Base-by-base conservation (phyloP, 1,284 basidiomycete species). In the Austroboletus olivaceoglutinosus region DNA sequence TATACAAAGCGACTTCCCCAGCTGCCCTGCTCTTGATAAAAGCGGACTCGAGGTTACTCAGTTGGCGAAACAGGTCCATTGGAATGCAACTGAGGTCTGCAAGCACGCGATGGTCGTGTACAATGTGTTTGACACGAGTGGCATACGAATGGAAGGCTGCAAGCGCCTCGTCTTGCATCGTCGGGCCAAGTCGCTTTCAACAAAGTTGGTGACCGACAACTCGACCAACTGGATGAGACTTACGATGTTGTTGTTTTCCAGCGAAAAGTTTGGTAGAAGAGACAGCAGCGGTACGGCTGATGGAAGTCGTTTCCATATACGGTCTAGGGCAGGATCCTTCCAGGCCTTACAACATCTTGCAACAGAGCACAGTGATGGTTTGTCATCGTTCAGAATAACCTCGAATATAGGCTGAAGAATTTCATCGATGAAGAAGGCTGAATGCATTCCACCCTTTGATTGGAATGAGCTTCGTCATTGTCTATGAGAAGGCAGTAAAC, bases 251-350 rank as follows among this genome's bases (percentile, higher is more conserved):
- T 37, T 38, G 1, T 45, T 46, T 34, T 49, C 43, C 25, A 53
- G 36, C 3, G 41, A 60, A 34, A 53, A 60, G 2, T 64, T 64
- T 8, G 76, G 72, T 23, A 81, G 65, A 27, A 84, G 65, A 42
- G 66, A 60, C 5, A 82, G 54, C 21, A 85, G 61, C 22, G 82
- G 81, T 18, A 60, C 59, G n/a, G 74, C 58, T 23, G 75, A 77
- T 27, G 69, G 60, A 27, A 84, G 64, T 43, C 69, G 70, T 48
- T 61, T 60, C 81, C 83, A 83, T 21, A 82, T 58, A 41, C 69
- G 62, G 58, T 84, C 78, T 33, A 83, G 58, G n/a, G 80, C 78
- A 23, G 80, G 81, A 34, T 79, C 76, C 50, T 70, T 76, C 81
- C 81, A 85, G 22, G 78, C 71, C 56, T 62, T 71, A 61, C 81